Base-by-base conservation (phyloP, 2,329 filamentous ascomycete species). In the Fusarium domesticum region DNA sequence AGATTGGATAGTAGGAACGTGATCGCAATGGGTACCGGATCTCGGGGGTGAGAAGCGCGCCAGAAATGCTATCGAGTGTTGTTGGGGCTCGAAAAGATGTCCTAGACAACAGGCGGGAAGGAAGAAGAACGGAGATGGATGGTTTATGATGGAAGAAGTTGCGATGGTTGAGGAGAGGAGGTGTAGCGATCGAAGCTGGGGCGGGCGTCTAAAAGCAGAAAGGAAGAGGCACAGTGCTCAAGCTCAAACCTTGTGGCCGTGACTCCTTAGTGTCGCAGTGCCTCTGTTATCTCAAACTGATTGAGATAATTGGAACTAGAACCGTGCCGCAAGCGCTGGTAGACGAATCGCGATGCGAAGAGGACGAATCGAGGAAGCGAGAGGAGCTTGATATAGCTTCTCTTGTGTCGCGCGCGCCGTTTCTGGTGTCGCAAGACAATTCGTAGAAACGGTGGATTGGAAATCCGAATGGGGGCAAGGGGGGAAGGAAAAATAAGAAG, bases 181-280 rank as follows among this genome's bases (percentile, higher is more conserved):
- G 61, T 67, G 65, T 61, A 67, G 64, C 65, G 62, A 67, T 63
- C 66, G 64, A 52, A 61, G 59, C 56, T 65, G 62, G 60, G 58
- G 62, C 59, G 58, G 57, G 61, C 56, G 54, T 66, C 60, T 64
- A 59, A 58, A 63, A 62, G 60, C 62, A 67, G 61, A 63, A 65
- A 62, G 60, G 59, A 63, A 64, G 63, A 67, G 61, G 58, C 64
- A 63, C 45, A 60, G 63, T 66, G 57, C 60, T 62, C 58, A 63
- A 28, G 61, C 63, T 68, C 63, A 63, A 68, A 69, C 65, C 67
- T 66, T 60, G 51, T 58, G 50, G 51, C 45, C 50, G 52, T 50
- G 46, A 37, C 42, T 50, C 47, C 47, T 54, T 40, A 43, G 38
- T 48, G 51, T 58, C 56, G 56, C 56, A 56, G 55, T 43, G 44